Conservation (phyloP, 2,329 filamentous ascomycete species). For the Xylaria hypoxylon region DNA sequence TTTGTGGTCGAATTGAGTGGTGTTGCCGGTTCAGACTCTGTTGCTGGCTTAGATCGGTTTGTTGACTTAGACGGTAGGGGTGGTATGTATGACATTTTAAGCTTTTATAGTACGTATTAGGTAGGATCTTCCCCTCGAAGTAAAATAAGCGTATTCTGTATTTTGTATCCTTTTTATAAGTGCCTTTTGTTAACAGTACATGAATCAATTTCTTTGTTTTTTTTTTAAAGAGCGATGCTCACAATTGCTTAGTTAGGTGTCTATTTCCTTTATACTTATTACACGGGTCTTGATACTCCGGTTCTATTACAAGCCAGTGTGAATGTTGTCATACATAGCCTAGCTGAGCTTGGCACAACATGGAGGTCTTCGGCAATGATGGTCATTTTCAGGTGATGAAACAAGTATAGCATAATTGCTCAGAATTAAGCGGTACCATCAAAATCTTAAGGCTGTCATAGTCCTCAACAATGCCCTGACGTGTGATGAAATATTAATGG, state of each 20-base stretch:
- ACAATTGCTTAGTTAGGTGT: neutral
- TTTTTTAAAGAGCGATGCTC: neutral
- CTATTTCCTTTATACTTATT: too few relatives aligned
- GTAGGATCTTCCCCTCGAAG: too few relatives aligned
- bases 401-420: neutral
- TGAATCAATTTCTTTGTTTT: neutral
- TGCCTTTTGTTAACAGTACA: too few relatives aligned
- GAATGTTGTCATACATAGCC: neutral
- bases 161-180: too few relatives aligned
- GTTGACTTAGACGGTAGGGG: too few relatives aligned
- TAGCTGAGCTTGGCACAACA: too few relatives aligned
- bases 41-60: too few relatives aligned
- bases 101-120: too few relatives aligned
- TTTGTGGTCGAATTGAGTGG: too few relatives aligned
- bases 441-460: neutral
- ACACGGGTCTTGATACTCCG: neutral
- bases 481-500: neutral
- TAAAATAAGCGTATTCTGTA: too few relatives aligned
- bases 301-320: neutral
- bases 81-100: too few relatives aligned
- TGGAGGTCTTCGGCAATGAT: neutral
- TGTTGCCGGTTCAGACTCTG: too few relatives aligned
- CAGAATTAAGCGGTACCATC: neutral
- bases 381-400: neutral
- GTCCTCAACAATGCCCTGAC: neutral